Percentiles rank a stretch among this genome's conserved stretches.
These are phyloP conservation scores for Microdochium trichocladiopsis DNA, from an alignment of 2,329 filamentous ascomycete genomes.

Conservation along the genomic window DNA sequence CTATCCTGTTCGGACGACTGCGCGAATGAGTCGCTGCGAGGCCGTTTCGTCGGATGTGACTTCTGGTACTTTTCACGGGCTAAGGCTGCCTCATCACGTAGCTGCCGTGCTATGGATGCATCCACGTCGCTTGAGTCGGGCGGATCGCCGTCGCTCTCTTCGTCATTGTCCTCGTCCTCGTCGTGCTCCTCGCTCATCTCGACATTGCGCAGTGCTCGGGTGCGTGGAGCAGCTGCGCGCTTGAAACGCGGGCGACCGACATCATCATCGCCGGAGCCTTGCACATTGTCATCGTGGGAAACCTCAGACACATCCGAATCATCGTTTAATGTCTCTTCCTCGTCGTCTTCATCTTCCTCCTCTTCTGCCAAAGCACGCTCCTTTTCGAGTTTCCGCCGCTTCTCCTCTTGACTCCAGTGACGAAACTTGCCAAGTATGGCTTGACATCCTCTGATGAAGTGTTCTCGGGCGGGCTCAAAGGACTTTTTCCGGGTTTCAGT, in stretches of 20 bases:
- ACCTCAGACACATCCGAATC: constrained; percentile 14
- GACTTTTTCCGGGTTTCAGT: constrained; percentile 81
- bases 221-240: neutral
- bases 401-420: constrained; percentile 84
- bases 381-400: constrained; percentile 68
- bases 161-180: constrained; percentile 15
- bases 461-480: constrained; percentile 77
- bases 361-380: constrained; percentile 52
- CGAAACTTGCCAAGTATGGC: constrained; percentile 81
- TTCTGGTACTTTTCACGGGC: constrained; percentile 16
- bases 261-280: constrained; percentile 21
- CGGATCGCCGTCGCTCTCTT: constrained; percentile 39
- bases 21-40: constrained; percentile 15
- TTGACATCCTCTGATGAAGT: constrained; percentile 80
- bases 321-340: constrained; percentile 10
- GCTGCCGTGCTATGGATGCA: constrained; percentile 64
- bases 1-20: constrained; percentile 15
- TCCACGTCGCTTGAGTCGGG: constrained; percentile 65
- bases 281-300: constrained; percentile 13
- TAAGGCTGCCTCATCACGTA: constrained; percentile 59
- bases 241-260: constrained; percentile 1
- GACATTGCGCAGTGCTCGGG: constrained; percentile 21
- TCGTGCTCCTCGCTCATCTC: constrained; percentile 17
- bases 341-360: constrained; percentile 35
- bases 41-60: constrained; percentile 11